Evolutionary conservation across 2,329 filamentous ascomycete genomes (phyloP), one percentile per base, ranked within the genome.

Genomic region (Coleophoma eucalyptorum): DNA sequence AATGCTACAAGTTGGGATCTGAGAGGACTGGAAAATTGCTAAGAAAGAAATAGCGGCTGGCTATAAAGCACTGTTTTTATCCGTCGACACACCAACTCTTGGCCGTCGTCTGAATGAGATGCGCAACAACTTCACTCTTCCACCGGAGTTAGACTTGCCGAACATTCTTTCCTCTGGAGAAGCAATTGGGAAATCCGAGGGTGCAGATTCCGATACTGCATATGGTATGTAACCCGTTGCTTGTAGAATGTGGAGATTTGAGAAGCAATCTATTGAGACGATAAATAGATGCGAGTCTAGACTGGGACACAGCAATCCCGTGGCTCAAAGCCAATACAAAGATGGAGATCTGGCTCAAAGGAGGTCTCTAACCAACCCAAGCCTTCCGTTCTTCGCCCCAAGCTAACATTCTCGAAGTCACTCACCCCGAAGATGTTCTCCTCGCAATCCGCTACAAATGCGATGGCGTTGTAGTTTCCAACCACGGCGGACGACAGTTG

Each of bases 401-500:
- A 80, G 57, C 72, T 80, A 26, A 84, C 84, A 63, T 18, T 15
- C 15, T 21, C 16, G 80, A 79, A 0, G 78, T 80, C 18, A 68
- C 76, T 7, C 51, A 2, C 19, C 69, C 72, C 2, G 70, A 73
- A 19, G 77, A 80, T 46, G 75, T 74, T 0, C 60, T 67, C 19
- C 54, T 71, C 16, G 77, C 76, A 0, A 66, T 71, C 11, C 49
- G 67, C 48, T 51, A 69, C 43, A 72, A 73, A 1, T 68, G 73
- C 2, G 70, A 76, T 41, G 76, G 76, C 11, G 70, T 81, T n/a
- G 63, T 80, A 1, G 73, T 81, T n/a, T 77, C 75, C 26, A 81
- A 82, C 54, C 79, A 82, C 56, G 79, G 78, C 11, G 74, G 62
- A 62, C 62, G 78, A 21, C 79, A 83, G 62, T 64, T 79, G n/a